These are phyloP conservation scores for Tricholoma bakamatsutake DNA, from an alignment of 768 basidiomycete genomes.

Conservation along the genomic window DNA sequence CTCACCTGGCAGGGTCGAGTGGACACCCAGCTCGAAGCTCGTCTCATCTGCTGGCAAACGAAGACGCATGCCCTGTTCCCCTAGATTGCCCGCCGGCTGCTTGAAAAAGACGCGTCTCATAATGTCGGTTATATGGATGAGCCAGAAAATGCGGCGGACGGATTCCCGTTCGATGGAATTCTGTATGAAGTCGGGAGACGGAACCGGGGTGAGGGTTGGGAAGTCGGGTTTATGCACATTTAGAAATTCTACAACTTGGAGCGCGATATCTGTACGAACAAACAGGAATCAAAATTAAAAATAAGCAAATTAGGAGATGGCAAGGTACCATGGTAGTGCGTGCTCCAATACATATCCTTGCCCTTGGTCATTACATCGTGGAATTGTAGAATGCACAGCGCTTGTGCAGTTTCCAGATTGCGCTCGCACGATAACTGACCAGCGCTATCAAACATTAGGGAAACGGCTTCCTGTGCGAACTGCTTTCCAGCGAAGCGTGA, in stretches of 20 bases:
- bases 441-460: constrained; percentile 66
- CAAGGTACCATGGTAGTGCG: constrained; percentile 45
- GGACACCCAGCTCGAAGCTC: constrained; percentile 68
- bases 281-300: constrained; percentile 16
- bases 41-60: constrained; percentile 79
- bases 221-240: constrained; percentile 61
- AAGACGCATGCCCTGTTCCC: constrained; percentile 46
- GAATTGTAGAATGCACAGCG: constrained; percentile 65
- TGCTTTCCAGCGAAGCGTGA: constrained; percentile 50
- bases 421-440: constrained; percentile 57
- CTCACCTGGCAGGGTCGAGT: constrained; percentile 48
- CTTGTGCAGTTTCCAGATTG: constrained; percentile 69
- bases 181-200: constrained; percentile 54
- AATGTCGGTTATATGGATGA: constrained; percentile 59
- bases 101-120: constrained; percentile 41
- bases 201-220: constrained; percentile 51
- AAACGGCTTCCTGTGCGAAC: constrained; percentile 56
- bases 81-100: constrained; percentile 32
- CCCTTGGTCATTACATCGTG: constrained; percentile 52
- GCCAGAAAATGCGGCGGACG: constrained; percentile 78
- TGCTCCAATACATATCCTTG: constrained; percentile 29
- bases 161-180: constrained; percentile 69
- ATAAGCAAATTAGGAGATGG: constrained; percentile 8
- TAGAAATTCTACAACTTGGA: constrained; percentile 62
- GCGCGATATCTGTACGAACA: constrained; percentile 47